Base-by-base conservation (phyloP, 179 eudicot species). In the Camellia oleifera region DNA sequence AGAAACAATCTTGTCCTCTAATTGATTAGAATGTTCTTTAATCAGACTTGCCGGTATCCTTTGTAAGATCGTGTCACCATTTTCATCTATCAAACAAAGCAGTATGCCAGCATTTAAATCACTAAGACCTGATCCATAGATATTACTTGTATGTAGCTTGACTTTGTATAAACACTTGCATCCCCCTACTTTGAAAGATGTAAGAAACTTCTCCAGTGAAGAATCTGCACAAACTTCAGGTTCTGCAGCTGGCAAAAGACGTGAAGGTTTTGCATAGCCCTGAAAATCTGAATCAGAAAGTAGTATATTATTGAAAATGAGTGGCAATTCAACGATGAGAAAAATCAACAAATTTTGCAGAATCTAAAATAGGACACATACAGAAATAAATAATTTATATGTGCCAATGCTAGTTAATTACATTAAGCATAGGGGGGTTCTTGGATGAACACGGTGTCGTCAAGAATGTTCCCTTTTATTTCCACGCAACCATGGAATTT, bases 51-150 rank as follows among this genome's bases (percentile, higher is more conserved):
- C 88, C n/a, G 98, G 88, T 83, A 96, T 79, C 75, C 96, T 89
- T 81, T 90, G 91, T 76, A 96, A 86, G 83, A 94, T 85, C 3
- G 97, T 88, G 84, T 91, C 87, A 79, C 97, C 98, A 80, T 88
- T 84, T 80, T 89, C 91, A 76, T 92, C 96, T 79, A 92, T 88
- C 74, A 96, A 79, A 85, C 98, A 94, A 64, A 96, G 48, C 14
- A 91, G 86, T 69, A 94, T 79, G 54, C 90, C 94, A 46, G 96
- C 88, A 85, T 84, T 92, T 69, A 80, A 18, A 77, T 94, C 88
- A 54, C 85, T 92, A 26, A 96, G 87, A 77, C 86, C 93, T 63
- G 99, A 96, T 10, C 98, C 99, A 74, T 83, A 92, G 52, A 52
- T 12, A 46, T 85, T 82, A 81, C 99, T 96, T 17, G 99, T 96